These are phyloP conservation scores for Vitis hybrid DNA, from an alignment of 177 flowering plant species.

Conservation along the genomic window DNA sequence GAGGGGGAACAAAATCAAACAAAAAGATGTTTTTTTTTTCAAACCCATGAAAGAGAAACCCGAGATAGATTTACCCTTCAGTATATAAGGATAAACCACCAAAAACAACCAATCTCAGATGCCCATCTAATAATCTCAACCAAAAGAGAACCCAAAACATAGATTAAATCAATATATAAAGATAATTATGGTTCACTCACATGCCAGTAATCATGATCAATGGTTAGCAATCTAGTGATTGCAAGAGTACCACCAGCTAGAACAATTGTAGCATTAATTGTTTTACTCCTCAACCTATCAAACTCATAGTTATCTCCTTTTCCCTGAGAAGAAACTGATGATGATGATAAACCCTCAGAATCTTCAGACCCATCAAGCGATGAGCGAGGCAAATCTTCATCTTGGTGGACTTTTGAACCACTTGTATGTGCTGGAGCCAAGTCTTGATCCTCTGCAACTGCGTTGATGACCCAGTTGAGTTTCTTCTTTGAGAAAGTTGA, in stretches of 20 bases:
- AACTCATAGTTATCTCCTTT: conserved; percentile 12
- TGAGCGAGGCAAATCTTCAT: neutral
- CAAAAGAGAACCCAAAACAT: neutral
- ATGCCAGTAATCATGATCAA: conserved; percentile 49
- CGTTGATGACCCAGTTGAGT: conserved; percentile 16
- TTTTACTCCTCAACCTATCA: conserved; percentile 16
- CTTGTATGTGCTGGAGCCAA: neutral
- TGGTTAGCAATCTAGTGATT: conserved; percentile 34
- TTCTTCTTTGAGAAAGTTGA: neutral
- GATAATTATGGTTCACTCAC: conserved; percentile 21
- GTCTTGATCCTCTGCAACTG: conserved; percentile 27
- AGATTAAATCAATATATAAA: neutral
- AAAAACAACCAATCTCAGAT: too few relatives aligned
- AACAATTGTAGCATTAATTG: conserved; percentile 33
- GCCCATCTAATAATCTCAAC: too few relatives aligned
- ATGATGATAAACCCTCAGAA: conserved; percentile 10
- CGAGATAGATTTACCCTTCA: too few relatives aligned
- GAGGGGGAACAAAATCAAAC: too few relatives aligned
- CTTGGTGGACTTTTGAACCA: neutral
- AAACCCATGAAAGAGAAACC: too few relatives aligned
- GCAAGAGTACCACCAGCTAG: conserved; percentile 36
- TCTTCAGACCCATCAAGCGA: conserved; percentile 11
- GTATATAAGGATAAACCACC: too few relatives aligned
- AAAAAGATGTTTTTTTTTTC: too few relatives aligned
- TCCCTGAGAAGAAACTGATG: neutral